phyloP scores from a whole-genome alignment of 805 yeast genomes.

The Wickerhamiella bombiphila region DNA sequence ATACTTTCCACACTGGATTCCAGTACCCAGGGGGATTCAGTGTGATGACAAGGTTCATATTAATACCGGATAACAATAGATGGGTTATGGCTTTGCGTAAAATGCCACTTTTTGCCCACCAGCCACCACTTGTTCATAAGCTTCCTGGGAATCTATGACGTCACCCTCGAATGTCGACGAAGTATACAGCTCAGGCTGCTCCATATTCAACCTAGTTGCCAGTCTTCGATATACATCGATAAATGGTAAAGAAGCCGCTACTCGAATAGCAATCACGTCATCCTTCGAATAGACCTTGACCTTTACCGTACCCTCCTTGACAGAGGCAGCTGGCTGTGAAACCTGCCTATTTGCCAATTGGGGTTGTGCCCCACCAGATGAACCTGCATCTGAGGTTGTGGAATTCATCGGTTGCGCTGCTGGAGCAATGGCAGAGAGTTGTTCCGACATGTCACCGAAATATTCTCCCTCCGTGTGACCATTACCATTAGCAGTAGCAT shows the following conservation, averaged over 20 bases:
- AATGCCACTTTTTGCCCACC: conserved; percentile 23
- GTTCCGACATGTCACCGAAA: conserved; percentile 11
- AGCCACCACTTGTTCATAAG: conserved; percentile 19
- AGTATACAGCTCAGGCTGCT: conserved; percentile 18
- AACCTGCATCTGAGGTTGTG: neutral
- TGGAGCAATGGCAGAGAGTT: neutral
- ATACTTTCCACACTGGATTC: neutral
- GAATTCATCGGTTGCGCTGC: neutral
- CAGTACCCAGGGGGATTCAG: neutral
- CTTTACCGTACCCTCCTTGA: conserved; percentile 17
- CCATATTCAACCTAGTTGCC: conserved; percentile 22
- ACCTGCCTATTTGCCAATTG: no score
- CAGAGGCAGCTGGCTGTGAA: neutral
- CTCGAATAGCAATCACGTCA: conserved; percentile 27
- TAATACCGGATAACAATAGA: neutral
- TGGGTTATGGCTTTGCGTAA: conserved; percentile 12
- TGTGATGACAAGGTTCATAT: neutral
- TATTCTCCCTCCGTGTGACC: conserved; percentile 2
- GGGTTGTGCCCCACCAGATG: no score
- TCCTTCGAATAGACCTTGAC: conserved; percentile 27
- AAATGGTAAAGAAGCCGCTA: conserved; percentile 23
- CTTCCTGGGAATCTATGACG: conserved; percentile 19
- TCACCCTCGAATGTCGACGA: conserved; percentile 19
- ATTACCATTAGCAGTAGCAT: neutral
- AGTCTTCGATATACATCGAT: conserved; percentile 21